phyloP scores from a whole-genome alignment of 495 filamentous ascomycete genomes.

The Penicillium verhagenii region DNA sequence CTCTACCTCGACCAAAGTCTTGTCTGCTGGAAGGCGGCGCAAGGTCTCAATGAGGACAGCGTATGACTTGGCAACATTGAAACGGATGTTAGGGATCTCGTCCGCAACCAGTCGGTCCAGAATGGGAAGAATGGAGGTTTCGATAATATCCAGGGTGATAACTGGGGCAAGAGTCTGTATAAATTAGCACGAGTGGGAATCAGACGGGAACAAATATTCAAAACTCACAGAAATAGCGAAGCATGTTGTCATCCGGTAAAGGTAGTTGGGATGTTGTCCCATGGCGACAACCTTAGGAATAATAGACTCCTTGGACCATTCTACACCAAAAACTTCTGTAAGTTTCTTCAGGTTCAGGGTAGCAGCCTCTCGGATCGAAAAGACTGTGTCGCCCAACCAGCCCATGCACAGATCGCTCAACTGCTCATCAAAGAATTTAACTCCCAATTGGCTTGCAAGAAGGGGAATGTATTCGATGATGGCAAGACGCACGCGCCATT shows the following conservation, averaged over 20 bases:
- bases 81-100: constrained; percentile 97
- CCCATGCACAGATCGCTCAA: constrained; percentile 94
- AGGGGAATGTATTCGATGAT: constrained; percentile 99
- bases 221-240: constrained; percentile 90
- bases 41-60: constrained; percentile 82
- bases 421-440: constrained; percentile 98
- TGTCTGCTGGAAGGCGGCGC: constrained; percentile 81
- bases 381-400: constrained; percentile 98
- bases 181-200: constrained; percentile 26
- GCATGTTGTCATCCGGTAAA: constrained; percentile 99
- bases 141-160: constrained; percentile 86
- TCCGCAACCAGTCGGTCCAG: constrained; percentile 88
- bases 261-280: constrained; percentile 96
- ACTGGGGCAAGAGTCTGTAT: constrained; percentile 86
- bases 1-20: constrained; percentile 80
- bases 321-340: constrained; percentile 96
- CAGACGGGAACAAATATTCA: background rate
- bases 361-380: constrained; percentile 95
- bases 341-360: constrained; percentile 97
- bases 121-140: constrained; percentile 91
- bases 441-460: constrained; percentile 90
- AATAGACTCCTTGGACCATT: constrained; percentile 96
- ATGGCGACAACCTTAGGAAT: constrained; percentile 98
- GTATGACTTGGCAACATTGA: constrained; percentile 99
- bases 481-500: constrained; percentile 96